Base-by-base conservation (phyloP, 768 basidiomycete genomes). In the Terana coerulea region DNA sequence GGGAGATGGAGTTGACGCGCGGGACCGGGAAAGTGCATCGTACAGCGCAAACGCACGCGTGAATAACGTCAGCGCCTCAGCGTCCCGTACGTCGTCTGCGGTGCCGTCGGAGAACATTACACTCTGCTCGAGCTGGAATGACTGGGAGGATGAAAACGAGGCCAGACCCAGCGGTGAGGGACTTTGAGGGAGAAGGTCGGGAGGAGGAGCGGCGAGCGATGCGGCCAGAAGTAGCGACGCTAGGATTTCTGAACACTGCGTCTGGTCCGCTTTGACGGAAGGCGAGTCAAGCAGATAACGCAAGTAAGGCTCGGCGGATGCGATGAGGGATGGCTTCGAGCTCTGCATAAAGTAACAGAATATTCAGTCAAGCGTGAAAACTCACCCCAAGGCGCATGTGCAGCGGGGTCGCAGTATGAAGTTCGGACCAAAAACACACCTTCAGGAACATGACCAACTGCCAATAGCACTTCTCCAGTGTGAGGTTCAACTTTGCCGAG, bases 401-500 rank as follows among this genome's bases (percentile, higher is more conserved):
- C 19, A 11, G 21, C 17, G 4, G 19, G 45, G 45, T 9, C 45
- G 45, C 45, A 21, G 29, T 31, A 19, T 11, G 22, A 46, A n/a
- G n/a, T n/a, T n/a, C n/a, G n/a, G 19, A 19, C 26, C 8, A 7
- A 30, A 4, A 11, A 54, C 60, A 44, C 37, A 61, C 60, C 34
- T 56, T 43, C 26, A 59, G 52, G 47, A 61, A 61, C 43, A 59
- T 56, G 12, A 58, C 54, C 28, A 61, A 51, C 54, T 61, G 60
- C 58, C 58, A 61, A 50, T 61, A 59, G 53, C 60, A 61, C 24
- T 56, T 59, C 46, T 61, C 54, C 2, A 61, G 58, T 22, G 54
- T 46, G 2, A 56, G 56, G 14, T 51, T 49, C 26, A 61, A 26
- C 28, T 56, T 54, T 26, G 49, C 36, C 28, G 51, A 47, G 39